Evolutionary conservation across 352 stramenopile species (phyloP).

Genomic region (Peronospora tabacina): DNA sequence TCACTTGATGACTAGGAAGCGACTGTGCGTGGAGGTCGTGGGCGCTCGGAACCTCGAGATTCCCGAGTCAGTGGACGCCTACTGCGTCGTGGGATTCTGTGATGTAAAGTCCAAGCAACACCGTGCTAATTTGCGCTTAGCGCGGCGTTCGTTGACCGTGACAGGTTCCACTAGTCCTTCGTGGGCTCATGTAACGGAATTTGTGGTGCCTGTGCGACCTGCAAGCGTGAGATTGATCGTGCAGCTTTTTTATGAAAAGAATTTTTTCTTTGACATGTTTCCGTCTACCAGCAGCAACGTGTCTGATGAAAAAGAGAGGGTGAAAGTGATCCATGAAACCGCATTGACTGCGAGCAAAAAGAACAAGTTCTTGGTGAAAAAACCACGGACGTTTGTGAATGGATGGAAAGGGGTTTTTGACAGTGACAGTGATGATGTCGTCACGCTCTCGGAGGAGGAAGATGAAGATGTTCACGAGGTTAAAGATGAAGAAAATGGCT

Average conservation of each 20-base stretch:
- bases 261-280: constrained; percentile 86
- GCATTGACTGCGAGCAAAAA: constrained; percentile 2
- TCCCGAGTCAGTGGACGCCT: constrained; percentile 49
- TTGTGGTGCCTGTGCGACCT: constrained; percentile 22
- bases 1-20: constrained; percentile 26
- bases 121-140: background rate
- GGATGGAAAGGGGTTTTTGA: constrained; percentile 22
- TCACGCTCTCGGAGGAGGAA: constrained; percentile 42
- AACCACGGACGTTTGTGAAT: constrained; percentile 15
- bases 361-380: constrained; percentile 3
- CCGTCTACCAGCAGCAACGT: constrained; percentile 21
- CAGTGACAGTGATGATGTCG: constrained; percentile 44
- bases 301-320: constrained; percentile 10
- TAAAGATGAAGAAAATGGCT: constrained; percentile 16
- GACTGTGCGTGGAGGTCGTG: constrained; percentile 64
- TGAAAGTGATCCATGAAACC: background rate
- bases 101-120: constrained; percentile 17
- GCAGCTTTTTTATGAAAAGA: constrained; percentile 64
- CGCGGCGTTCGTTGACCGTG: constrained; percentile 28
- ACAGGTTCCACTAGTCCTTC: constrained; percentile 28
- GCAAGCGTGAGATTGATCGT: constrained; percentile 27
- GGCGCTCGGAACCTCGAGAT: constrained; percentile 63
- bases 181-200: constrained; percentile 43
- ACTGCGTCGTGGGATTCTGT: constrained; percentile 50
- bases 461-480: constrained; percentile 28